Evolutionary conservation across 1,284 basidiomycete species (phyloP), one percentile per base, ranked within the genome.

Genomic region (Laetiporus sulphureus): DNA sequence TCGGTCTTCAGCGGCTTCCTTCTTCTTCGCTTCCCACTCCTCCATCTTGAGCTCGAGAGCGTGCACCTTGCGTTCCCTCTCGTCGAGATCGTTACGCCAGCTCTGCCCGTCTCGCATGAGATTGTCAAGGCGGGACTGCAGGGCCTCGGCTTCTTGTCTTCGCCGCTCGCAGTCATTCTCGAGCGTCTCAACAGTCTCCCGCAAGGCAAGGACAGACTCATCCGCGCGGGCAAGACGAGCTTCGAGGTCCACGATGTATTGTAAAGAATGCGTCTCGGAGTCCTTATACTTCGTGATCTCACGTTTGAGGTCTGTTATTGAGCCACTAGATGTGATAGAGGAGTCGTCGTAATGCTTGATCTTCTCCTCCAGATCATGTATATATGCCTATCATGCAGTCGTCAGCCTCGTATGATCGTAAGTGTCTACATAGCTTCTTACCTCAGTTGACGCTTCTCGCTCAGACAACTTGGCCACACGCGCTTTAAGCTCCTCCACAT

Each of bases 171-270:
- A 73, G 40, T 95, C 90, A 29, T 62, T 64, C 65, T 97, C 94
- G 35, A 96, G 72, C 22, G 66, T 72, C 50, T 89, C 86, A 10
- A 97, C 77, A 20, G 77, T 82, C 30, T 73, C 73, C 24, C 81
- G 76, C 3, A 97, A 71, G 7, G 66, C 62, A 2, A 83, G 65
- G 10, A 86, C 71, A 16, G 82, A 83, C 51, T 89, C 82, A 51
- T 96, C 91, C 2, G 88, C 77, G 34, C 80, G 82, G 15, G 81
- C 69, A 10, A 97, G 72, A 20, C 90, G 83, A 35, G 73, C 68
- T 62, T 99, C 95, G 16, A 99, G 74, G 42, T 94, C 92, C n/a
- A 79, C 68, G 44, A 98, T 92, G 62, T 97, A 96, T 50, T 80
- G 73, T 32, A 75, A 63, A 8, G 85, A 83, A 41, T 83, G 76